Base-by-base conservation (phyloP, 495 filamentous ascomycete species). In the Parmelia sp. region DNA sequence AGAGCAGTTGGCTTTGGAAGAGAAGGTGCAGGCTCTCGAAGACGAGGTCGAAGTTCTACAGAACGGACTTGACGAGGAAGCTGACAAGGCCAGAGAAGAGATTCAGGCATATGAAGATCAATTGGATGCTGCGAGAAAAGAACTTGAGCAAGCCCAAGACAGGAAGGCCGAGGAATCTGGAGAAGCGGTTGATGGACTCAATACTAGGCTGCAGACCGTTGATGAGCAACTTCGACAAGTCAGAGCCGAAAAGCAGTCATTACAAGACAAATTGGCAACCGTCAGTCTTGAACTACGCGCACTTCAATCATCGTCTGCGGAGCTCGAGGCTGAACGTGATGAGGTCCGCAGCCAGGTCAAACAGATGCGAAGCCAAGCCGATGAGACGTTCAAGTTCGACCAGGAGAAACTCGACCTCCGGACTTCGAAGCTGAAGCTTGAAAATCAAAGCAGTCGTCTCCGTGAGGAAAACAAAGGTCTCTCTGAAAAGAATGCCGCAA, bases 31-130 rank as follows among this genome's bases (percentile, higher is more conserved):
- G 66, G 84, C 80, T n/a, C 71, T 95, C 21, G 89, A 93, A 70
- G 90, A 92, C 65, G 90, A 95, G 71, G 79, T 93, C 15, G 84
- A 91, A 57, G 82, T 92, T 42, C 75, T 93, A 37, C 89, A 91
- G 70, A 80, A 81, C 25, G 87, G 82, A 59, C 73, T 91, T 51
- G 89, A 91, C 65, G 90, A 94, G 65, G 90, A 90, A 71, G 82
- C 82, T 65, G 84, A 88, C 65, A 81, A 82, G 45, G 84, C 83
- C 21, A 85, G 84, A 11, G 74, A 81, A 21, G 83, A 86, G 57
- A 69, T 84, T 21, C 62, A 75, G 59, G 74, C 74, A 27, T 70
- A 76, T 3, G 79, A 79, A 58, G 70, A 80, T 58, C 78, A 84
- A 66, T 69, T 88, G 19, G 35, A 49, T 36, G 74, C 67, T 66